Base-by-base conservation (phyloP, 108 stramenopile genomes). In the Seminavis robusta region DNA sequence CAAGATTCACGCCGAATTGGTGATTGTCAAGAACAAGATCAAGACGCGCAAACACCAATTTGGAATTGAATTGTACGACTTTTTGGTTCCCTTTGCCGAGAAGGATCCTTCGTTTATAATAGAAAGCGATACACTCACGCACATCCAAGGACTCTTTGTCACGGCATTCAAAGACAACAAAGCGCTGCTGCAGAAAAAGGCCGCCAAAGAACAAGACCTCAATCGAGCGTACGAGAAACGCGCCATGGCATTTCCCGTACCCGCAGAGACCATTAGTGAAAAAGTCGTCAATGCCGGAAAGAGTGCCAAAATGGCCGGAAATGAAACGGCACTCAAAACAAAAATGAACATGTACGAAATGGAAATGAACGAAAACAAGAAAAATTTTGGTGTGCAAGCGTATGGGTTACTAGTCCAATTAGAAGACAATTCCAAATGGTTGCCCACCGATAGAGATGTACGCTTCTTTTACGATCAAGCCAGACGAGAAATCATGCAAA, bases 41-140 rank as follows among this genome's bases (percentile, higher is more conserved):
- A 82, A 69, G 33, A 31, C 52, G 9, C 67, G 73, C 17, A 79
- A 83, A 55, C 77, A 91, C 21, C 38, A 46, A 8, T 87, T 91
- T 42, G 89, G 89, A 1, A 65, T 84, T 0, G 77, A 85, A 38
- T 53, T 83, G 8, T 91, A 83, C 54, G 79, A 91, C 51, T 55
- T 86, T 21, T 62, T 90, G 46, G 53, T 53, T 24, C 59, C 61
- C n/a, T n/a, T n/a, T n/a, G n/a, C n/a, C n/a, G n/a, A n/a, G n/a
- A n/a, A n/a, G n/a, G n/a, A n/a, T n/a, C n/a, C n/a, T n/a, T n/a
- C n/a, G n/a, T n/a, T n/a, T n/a, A n/a, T n/a, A n/a, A n/a, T n/a
- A n/a, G n/a, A n/a, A n/a, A n/a, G n/a, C n/a, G n/a, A n/a, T n/a
- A n/a, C n/a, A n/a, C n/a, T n/a, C n/a, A n/a, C n/a, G n/a, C n/a